These are phyloP conservation scores for Parmelia sp. DNA, from an alignment of 495 filamentous ascomycete species.

Conservation along the genomic window DNA sequence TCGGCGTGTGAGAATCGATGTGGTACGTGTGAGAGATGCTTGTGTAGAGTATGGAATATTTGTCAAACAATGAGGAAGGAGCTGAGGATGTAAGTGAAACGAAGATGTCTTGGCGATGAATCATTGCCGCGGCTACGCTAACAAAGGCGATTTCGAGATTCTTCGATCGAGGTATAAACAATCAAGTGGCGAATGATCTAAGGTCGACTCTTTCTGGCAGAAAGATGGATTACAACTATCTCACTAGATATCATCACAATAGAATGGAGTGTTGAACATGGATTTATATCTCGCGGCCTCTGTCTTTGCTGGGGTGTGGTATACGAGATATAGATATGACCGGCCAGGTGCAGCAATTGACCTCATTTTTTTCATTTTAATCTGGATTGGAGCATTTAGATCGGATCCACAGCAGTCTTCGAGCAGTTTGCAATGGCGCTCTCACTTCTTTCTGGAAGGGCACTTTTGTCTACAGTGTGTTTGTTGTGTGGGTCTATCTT, in stretches of 20 bases:
- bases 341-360: background rate
- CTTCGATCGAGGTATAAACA: background rate
- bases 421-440: background rate
- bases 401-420: background rate
- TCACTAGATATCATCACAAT: background rate
- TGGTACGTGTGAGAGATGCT: conserved; percentile 4
- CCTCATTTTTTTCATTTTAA: background rate
- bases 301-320: conserved; percentile 13
- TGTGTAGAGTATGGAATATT: background rate
- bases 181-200: background rate
- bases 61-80: background rate
- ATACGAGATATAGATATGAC: conserved; percentile 10
- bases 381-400: conserved; percentile 1
- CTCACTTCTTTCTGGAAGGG: conserved; percentile 1
- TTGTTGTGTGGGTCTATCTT: background rate
- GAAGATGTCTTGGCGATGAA: conserved; percentile 11
- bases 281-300: background rate
- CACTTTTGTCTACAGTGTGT: background rate
- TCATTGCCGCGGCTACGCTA: conserved; percentile 14
- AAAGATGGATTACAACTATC: no score
- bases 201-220: background rate
- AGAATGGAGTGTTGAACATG: background rate
- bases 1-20: background rate
- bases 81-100: conserved; percentile 8
- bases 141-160: conserved; percentile 11